Percentiles rank a stretch among this genome's conserved stretches.
These are phyloP conservation scores for Puccinellia tenuiflora DNA, from an alignment of 176 grass and related monocot species.

Conservation along the genomic window DNA sequence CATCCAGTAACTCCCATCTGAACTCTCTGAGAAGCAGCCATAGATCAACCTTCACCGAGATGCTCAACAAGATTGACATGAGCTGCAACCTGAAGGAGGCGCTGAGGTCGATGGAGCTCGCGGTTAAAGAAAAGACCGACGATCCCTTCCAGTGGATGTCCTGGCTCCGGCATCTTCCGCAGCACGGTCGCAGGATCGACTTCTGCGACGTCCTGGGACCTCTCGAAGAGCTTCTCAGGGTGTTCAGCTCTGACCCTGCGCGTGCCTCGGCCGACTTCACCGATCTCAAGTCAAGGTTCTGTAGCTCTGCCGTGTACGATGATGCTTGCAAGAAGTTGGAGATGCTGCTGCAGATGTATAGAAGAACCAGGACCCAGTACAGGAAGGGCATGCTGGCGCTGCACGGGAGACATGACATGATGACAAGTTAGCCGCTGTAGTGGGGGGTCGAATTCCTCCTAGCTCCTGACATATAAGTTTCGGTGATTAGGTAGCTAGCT, in stretches of 20 bases:
- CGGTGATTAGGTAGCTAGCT: background rate
- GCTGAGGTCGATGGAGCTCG: slow-evolving; percentile 22
- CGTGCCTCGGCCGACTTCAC: slow-evolving; percentile 18
- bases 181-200: slow-evolving; percentile 26
- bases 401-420: slow-evolving; percentile 22
- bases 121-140: slow-evolving; percentile 28
- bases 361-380: slow-evolving; percentile 51
- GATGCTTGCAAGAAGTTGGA: slow-evolving; percentile 41
- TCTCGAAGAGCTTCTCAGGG: slow-evolving; percentile 32
- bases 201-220: slow-evolving; percentile 34
- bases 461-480: background rate
- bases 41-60: slow-evolving; percentile 44
- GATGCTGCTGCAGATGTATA: slow-evolving; percentile 47
- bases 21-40: slow-evolving; percentile 18
- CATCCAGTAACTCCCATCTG: background rate
- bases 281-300: slow-evolving; percentile 44
- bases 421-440: background rate
- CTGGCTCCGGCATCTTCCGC: slow-evolving; percentile 59
- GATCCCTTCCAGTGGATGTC: slow-evolving; percentile 67
- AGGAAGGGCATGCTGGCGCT: slow-evolving; percentile 66
- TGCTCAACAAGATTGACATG: slow-evolving; percentile 33
- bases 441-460: background rate
- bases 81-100: slow-evolving; percentile 32
- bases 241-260: background rate
- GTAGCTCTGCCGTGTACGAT: slow-evolving; percentile 32